phyloP scores from a whole-genome alignment of 2,329 filamentous ascomycete species.

The Paecilomyces dactylethromorphus region DNA sequence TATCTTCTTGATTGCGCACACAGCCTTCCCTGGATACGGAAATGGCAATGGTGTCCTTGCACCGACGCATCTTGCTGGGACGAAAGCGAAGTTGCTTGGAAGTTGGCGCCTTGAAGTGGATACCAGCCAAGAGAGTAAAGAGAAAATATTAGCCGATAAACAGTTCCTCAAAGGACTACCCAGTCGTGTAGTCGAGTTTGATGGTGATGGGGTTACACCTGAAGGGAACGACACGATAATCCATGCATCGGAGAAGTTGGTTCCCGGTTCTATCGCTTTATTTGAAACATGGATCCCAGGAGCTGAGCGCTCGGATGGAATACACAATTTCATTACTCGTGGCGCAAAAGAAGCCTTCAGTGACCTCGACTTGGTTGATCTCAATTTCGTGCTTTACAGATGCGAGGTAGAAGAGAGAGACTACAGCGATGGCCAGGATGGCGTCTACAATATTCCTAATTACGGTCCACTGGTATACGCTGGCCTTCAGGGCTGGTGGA shows the following conservation, averaged over 20 bases:
- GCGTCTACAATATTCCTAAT: constrained; percentile 81
- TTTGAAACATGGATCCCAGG: constrained; percentile 95
- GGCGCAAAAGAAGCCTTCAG: constrained; percentile 74
- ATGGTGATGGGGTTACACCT: constrained; percentile 66
- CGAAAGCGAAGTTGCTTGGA: constrained; percentile 76
- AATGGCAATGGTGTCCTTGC: constrained; percentile 75
- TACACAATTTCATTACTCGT: constrained; percentile 81
- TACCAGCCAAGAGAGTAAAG: constrained; percentile 61
- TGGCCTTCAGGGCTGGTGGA: constrained; percentile 98
- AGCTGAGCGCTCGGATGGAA: constrained; percentile 72
- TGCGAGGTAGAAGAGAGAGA: constrained; percentile 86
- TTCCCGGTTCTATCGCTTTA: constrained; percentile 86
- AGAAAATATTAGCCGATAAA: constrained; percentile 61
- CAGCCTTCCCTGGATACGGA: constrained; percentile 85
- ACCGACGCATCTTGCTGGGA: constrained; percentile 74
- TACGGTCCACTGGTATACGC: constrained; percentile 85
- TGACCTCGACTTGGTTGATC: constrained; percentile 67
- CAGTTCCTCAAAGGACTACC: constrained; percentile 74
- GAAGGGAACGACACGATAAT: constrained; percentile 70
- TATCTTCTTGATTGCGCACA: constrained; percentile 93
- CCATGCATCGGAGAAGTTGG: constrained; percentile 73
- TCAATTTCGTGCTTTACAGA: constrained; percentile 88
- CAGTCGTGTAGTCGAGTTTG: constrained; percentile 67
- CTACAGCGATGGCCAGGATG: constrained; percentile 69
- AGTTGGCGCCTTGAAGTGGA: constrained; percentile 92